Evolutionary conservation across 257 asterid genomes (phyloP).

Genomic region (Rhazya stricta): DNA sequence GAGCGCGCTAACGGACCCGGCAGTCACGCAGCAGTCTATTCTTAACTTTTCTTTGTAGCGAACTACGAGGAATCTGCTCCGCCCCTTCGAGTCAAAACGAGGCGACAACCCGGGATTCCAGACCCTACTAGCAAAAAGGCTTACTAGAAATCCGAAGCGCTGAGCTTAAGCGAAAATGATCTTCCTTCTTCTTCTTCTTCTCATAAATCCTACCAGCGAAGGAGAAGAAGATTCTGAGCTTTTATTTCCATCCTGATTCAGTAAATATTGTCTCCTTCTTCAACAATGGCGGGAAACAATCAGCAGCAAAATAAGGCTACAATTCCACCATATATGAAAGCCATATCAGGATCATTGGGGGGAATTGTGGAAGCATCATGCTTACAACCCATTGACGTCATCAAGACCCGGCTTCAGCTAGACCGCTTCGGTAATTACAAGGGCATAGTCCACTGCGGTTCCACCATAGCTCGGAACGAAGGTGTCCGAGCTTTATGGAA

Average conservation of each 20-base stretch:
- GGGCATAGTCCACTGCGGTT: constrained; percentile 84
- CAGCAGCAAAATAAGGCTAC: constrained; percentile 26
- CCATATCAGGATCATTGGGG: constrained; percentile 86
- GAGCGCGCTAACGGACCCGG: too few species aligned
- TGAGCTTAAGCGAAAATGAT: background rate
- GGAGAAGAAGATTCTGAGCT: constrained; percentile 1
- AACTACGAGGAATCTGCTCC: too few species aligned
- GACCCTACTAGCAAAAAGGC: too few species aligned
- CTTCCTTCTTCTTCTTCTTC: background rate
- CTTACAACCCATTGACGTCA: constrained; percentile 91
- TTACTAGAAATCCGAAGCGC: background rate
- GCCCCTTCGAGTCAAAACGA: too few species aligned
- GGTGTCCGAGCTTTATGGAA: constrained; percentile 93
- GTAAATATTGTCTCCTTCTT: background rate
- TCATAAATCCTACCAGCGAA: background rate
- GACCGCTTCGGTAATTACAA: constrained; percentile 79
- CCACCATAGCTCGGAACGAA: constrained; percentile 53
- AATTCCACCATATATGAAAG: constrained; percentile 87
- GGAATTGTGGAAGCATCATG: constrained; percentile 88
- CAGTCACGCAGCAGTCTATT: too few species aligned
- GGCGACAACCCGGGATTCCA: too few species aligned
- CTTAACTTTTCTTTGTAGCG: too few species aligned
- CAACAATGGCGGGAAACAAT: constrained; percentile 33
- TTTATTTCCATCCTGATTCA: background rate
- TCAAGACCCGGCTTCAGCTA: constrained; percentile 94